Evolutionary conservation across 2,329 filamentous ascomycete species (phyloP).

Genomic region (Xylaria sp.): DNA sequence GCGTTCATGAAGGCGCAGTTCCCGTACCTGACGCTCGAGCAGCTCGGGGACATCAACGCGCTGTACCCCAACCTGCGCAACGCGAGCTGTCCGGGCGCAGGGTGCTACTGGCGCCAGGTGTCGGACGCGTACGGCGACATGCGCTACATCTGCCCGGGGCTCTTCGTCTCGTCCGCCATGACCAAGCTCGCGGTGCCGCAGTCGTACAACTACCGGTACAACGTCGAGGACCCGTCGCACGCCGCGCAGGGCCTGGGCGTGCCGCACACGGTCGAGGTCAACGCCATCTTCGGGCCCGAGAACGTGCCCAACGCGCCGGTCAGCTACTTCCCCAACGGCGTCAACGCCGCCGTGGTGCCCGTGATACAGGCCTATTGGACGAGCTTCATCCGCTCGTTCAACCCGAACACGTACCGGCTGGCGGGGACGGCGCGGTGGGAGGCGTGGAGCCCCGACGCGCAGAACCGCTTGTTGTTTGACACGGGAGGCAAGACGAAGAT

Average conservation of each 20-base stretch:
- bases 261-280: constrained; percentile 69
- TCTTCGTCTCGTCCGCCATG: constrained; percentile 56
- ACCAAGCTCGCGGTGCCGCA: constrained; percentile 35
- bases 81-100: constrained; percentile 52
- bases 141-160: constrained; percentile 67
- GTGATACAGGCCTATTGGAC: constrained; percentile 75
- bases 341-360: constrained; percentile 63
- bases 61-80: constrained; percentile 60
- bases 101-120: constrained; percentile 63
- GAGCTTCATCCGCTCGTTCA: constrained; percentile 69
- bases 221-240: constrained; percentile 64
- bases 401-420: constrained; percentile 61
- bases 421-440: constrained; percentile 36
- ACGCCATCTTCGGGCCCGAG: constrained; percentile 69
- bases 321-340: constrained; percentile 58
- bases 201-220: constrained; percentile 73
- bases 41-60: constrained; percentile 57
- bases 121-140: constrained; percentile 67
- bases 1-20: constrained; percentile 64
- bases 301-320: constrained; percentile 55
- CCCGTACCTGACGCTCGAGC: constrained; percentile 55
- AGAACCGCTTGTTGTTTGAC: constrained; percentile 49
- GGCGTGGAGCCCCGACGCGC: constrained; percentile 30
- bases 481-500: constrained; percentile 51
- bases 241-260: constrained; percentile 64